Conservation (phyloP, 202 grass and related monocot species). For the Zizania palustris region DNA sequence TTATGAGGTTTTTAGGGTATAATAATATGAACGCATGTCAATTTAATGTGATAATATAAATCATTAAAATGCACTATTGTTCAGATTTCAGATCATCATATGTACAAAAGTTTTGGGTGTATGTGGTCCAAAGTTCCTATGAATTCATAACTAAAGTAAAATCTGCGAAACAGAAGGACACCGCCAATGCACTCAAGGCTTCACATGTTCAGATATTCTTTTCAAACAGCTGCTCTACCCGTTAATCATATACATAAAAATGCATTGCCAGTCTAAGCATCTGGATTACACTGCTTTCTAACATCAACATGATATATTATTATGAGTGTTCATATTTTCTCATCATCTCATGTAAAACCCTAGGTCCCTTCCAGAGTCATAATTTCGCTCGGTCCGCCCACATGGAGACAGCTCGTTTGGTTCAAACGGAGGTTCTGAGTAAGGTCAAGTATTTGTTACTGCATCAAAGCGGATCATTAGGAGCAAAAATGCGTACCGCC, state of each 20-base stretch:
- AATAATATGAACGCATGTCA: not conserved
- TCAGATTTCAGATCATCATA: not conserved
- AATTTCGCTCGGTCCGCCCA: not conserved
- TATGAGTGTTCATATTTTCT: not conserved
- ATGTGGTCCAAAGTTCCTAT: not conserved
- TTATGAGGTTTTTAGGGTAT: not conserved
- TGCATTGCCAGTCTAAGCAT: constrained; percentile 22
- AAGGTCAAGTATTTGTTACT: constrained; percentile 9
- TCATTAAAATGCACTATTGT: not conserved
- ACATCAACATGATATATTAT: not conserved
- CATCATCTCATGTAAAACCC: not conserved
- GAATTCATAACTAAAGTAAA: constrained; percentile 21
- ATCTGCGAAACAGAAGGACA: constrained; percentile 8
- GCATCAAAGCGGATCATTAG: not conserved
- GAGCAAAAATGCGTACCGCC: constrained; percentile 59
- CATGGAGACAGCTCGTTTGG: not conserved
- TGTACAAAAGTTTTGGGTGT: not conserved
- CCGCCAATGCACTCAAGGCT: not conserved
- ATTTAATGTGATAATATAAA: not conserved
- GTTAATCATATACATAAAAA: constrained; percentile 21
- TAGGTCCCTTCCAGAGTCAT: constrained; percentile 6
- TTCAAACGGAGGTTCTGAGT: not conserved
- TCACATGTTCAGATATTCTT: not conserved
- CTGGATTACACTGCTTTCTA: constrained; percentile 15
- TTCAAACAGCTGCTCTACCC: not conserved